A percentile compares a stretch with the other conserved stretches of the same genome.
Conservation (phyloP, 805 yeast species). For the Suhomyces sp. region DNA sequence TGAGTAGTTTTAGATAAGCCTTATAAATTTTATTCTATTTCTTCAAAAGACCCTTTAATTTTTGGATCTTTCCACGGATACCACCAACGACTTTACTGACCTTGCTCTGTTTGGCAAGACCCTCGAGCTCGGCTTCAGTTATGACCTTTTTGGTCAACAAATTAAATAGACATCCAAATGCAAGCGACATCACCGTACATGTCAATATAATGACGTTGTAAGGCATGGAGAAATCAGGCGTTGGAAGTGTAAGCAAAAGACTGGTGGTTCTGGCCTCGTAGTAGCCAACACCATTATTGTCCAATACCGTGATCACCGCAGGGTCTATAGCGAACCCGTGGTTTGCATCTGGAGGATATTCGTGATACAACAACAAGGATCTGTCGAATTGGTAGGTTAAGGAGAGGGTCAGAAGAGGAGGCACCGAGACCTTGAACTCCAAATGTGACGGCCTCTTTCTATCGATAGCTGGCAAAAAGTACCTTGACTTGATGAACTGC, state of each 20-base stretch:
- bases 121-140: conserved; percentile 67
- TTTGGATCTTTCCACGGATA: conserved; percentile 1
- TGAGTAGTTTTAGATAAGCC: no score
- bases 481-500: conserved; percentile 47
- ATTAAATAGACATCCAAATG: conserved; percentile 85
- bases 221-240: conserved; percentile 99
- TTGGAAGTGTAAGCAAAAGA: conserved; percentile 80
- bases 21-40: no score
- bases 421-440: conserved; percentile 64
- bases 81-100: neutral
- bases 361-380: conserved; percentile 76
- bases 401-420: conserved; percentile 58
- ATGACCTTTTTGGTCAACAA: conserved; percentile 70
- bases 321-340: conserved; percentile 96
- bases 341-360: conserved; percentile 99
- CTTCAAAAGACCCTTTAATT: conserved; percentile 5
- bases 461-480: conserved; percentile 76
- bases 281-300: conserved; percentile 13
- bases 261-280: conserved; percentile 79
- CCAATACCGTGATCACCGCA: conserved; percentile 65
- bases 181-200: conserved; percentile 87
- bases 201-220: conserved; percentile 93
- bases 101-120: conserved; percentile 12
- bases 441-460: conserved; percentile 78
- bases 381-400: conserved; percentile 82